phyloP scores from a whole-genome alignment of 2,329 filamentous ascomycete genomes.

The Venturia aucupariae region DNA sequence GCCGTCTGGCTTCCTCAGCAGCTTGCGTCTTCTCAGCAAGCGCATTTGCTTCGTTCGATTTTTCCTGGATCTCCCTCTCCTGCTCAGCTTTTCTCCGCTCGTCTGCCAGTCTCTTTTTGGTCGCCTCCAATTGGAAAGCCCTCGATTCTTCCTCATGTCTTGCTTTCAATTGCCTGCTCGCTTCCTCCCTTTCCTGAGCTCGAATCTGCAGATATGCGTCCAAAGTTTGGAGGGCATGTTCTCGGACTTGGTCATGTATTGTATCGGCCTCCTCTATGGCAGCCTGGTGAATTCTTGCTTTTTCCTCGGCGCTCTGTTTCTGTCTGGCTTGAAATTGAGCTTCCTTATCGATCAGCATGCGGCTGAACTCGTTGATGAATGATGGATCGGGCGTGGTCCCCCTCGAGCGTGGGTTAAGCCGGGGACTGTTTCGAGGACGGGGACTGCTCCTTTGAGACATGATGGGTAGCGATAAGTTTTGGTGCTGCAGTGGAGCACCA shows the following conservation, averaged over 20 bases:
- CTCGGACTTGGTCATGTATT: constrained; percentile 10
- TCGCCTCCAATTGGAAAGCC: constrained; percentile 4
- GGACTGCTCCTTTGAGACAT: background rate
- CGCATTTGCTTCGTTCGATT: constrained; percentile 6
- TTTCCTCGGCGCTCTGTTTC: background rate
- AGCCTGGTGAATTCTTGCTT: background rate
- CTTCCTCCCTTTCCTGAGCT: background rate
- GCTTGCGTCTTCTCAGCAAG: background rate
- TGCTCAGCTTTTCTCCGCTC: constrained; percentile 20
- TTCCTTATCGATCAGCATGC: constrained; percentile 11
- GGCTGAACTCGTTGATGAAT: constrained; percentile 7
- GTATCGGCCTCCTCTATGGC: constrained; percentile 2
- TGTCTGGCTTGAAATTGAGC: constrained; percentile 6
- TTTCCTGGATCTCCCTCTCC: constrained; percentile 16
- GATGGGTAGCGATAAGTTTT: background rate
- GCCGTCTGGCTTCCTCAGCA: background rate
- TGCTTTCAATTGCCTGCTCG: constrained; percentile 21
- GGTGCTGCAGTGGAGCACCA: background rate
- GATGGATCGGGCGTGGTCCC: background rate
- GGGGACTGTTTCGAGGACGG: background rate
- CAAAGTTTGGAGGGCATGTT: constrained; percentile 2
- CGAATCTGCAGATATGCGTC: background rate
- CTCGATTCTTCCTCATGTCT: constrained; percentile 21
- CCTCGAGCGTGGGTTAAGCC: background rate
- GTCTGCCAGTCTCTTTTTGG: constrained; percentile 20